phyloP scores from a whole-genome alignment of 2,329 filamentous ascomycete genomes.

The Fusarium avenaceum region DNA sequence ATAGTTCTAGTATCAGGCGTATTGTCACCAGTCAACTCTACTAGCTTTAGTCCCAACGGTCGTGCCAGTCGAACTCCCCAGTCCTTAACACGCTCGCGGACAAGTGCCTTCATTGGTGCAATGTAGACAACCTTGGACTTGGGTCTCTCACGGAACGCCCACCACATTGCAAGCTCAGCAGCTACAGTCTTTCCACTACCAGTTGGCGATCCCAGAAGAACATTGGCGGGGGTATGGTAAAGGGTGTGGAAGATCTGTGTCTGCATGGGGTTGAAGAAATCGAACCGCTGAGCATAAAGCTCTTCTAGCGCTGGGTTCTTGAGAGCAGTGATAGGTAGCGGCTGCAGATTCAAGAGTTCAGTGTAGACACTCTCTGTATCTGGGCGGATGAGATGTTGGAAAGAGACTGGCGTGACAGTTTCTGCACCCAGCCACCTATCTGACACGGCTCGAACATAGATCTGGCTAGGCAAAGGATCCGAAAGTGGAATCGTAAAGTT shows the following conservation, averaged over 20 bases:
- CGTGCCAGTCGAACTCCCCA: conserved; percentile 86
- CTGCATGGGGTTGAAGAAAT: conserved; percentile 99
- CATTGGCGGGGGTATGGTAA: conserved; percentile 92
- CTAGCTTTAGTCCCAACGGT: conserved; percentile 88
- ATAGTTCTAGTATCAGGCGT: conserved; percentile 97
- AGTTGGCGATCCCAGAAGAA: conserved; percentile 93
- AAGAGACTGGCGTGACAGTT: conserved; percentile 94
- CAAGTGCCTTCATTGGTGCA: conserved; percentile 98
- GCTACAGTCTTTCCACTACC: conserved; percentile 98
- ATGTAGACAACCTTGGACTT: conserved; percentile 99
- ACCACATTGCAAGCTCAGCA: conserved; percentile 98
- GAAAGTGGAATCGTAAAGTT: conserved; percentile 97
- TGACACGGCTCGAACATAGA: conserved; percentile 94
- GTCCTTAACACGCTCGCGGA: conserved; percentile 95
- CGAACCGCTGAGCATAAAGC: conserved; percentile 88
- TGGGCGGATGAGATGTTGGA: conserved; percentile 96
- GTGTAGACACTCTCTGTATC: conserved; percentile 99
- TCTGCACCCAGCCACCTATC: conserved; percentile 98
- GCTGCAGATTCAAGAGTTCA: conserved; percentile 91
- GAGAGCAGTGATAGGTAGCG: conserved; percentile 85
- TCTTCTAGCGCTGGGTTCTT: conserved; percentile 90
- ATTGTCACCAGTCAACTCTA: conserved; percentile 96
- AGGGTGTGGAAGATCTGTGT: conserved; percentile 98
- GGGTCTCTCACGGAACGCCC: conserved; percentile 94
- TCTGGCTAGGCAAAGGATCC: conserved; percentile 93